Conservation (phyloP, 176 grass and related monocot species). For the Carex scoparia region DNA sequence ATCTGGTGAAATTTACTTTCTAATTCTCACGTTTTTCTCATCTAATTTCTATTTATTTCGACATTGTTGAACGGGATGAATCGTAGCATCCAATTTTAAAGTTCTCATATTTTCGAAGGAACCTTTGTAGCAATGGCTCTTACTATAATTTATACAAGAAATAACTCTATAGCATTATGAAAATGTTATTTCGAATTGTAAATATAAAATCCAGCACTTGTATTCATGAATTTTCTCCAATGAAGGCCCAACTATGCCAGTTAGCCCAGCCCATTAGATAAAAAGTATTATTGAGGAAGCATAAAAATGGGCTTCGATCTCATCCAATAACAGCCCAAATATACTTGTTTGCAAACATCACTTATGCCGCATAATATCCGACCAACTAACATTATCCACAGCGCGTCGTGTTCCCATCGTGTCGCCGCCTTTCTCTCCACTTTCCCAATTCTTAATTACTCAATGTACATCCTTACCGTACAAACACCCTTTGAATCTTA, state of each 20-base stretch:
- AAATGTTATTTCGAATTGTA: neutral
- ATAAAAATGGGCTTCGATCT: neutral
- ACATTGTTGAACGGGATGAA: neutral
- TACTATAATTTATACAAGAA: neutral
- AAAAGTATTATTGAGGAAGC: neutral
- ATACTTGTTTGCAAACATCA: neutral
- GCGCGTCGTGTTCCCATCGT: neutral
- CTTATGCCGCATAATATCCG: neutral
- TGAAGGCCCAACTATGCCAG: too few relatives aligned
- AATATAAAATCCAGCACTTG: too few relatives aligned
- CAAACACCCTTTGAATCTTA: neutral
- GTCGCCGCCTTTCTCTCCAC: slow-evolving; percentile 19
- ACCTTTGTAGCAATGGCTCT: neutral
- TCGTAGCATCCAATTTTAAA: too few relatives aligned
- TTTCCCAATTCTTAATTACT: slow-evolving; percentile 16
- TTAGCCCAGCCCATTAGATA: too few relatives aligned
- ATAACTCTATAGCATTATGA: neutral
- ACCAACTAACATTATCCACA: neutral
- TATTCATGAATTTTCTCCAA: too few relatives aligned
- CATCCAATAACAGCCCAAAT: neutral
- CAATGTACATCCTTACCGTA: neutral
- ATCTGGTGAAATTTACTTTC: neutral
- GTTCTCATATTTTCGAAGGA: neutral
- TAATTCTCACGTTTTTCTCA: neutral
- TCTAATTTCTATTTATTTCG: neutral